Percentiles rank a stretch among this genome's conserved stretches.
Evolutionary conservation across 2,329 filamentous ascomycete genomes (phyloP).

Genomic region (Penicillium sp.): DNA sequence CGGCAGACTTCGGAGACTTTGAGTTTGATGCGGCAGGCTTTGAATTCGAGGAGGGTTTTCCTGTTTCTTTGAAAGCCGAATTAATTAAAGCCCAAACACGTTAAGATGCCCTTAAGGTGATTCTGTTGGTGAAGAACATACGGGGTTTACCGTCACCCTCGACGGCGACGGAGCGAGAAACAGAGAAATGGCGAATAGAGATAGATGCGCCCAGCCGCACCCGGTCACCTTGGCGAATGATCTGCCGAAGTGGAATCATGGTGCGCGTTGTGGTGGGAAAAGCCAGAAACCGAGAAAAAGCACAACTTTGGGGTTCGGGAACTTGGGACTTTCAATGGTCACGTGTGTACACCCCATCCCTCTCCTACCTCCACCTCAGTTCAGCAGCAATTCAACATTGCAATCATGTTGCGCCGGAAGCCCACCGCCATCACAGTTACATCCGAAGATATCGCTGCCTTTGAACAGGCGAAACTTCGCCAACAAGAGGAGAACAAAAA

Average conservation of each 20-base stretch:
- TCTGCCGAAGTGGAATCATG: conserved; percentile 30
- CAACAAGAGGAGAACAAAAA: conserved; percentile 31
- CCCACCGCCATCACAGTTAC: conserved; percentile 53
- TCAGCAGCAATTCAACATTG: background rate
- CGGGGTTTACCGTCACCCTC: conserved; percentile 20
- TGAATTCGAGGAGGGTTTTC: conserved; percentile 1
- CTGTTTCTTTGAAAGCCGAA: conserved; percentile 5
- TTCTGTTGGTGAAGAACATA: conserved; percentile 20
- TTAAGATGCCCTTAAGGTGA: background rate
- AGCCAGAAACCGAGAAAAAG: background rate
- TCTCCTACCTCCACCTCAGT: background rate
- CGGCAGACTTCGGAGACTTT: background rate
- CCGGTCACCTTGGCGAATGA: conserved; percentile 13
- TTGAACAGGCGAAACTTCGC: conserved; percentile 44
- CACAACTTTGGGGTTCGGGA: conserved; percentile 7
- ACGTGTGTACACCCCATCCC: conserved; percentile 11
- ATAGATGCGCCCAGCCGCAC: conserved; percentile 11
- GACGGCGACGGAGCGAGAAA: conserved; percentile 13
- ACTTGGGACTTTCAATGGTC: background rate
- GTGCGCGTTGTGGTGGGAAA: conserved; percentile 8
- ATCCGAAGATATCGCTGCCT: conserved; percentile 48
- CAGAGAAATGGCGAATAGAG: conserved; percentile 30
- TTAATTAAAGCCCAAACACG: background rate
- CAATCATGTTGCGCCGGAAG: conserved; percentile 51
- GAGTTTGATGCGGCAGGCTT: conserved; percentile 8